Conservation (phyloP, 441 rosid genomes). For the Erysimum pusillum region DNA sequence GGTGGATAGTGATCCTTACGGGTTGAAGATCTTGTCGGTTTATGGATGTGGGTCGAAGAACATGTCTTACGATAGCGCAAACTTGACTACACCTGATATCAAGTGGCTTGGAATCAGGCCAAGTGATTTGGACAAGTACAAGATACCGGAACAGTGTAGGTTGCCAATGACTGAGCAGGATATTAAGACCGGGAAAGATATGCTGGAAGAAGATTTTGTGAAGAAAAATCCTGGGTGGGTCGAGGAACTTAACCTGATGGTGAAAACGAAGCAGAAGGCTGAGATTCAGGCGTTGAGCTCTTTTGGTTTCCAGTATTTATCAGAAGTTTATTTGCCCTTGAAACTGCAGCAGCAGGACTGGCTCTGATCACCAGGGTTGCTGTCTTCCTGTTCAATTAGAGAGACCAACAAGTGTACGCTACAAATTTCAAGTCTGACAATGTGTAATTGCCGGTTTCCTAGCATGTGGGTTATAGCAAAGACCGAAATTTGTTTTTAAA, state of each 20-base stretch:
- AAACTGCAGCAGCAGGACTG: slow-evolving; percentile 99
- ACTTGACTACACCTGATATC: slow-evolving; percentile 94
- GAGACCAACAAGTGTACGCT: slow-evolving; percentile 15
- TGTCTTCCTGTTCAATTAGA: slow-evolving; percentile 32
- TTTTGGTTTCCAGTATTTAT: slow-evolving; percentile 92
- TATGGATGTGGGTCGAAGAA: slow-evolving; percentile 99
- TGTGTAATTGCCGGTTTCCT: slow-evolving; percentile 28
- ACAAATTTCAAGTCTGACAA: slow-evolving; percentile 26
- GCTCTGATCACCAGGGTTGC: slow-evolving; percentile 57
- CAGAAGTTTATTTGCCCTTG: slow-evolving; percentile 95
- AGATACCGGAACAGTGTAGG: slow-evolving; percentile 93
- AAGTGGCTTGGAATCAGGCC: slow-evolving; percentile 98
- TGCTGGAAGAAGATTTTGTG: slow-evolving; percentile 96
- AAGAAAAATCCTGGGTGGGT: slow-evolving; percentile 99
- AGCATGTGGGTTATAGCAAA: slow-evolving; percentile 23
- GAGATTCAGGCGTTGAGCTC: slow-evolving; percentile 98
- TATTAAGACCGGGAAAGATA: slow-evolving; percentile 94
- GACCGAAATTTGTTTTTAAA: slow-evolving; percentile 19
- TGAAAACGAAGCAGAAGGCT: slow-evolving; percentile 95
- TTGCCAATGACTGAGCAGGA: slow-evolving; percentile 98
- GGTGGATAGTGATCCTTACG: slow-evolving; percentile 97
- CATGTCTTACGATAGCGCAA: slow-evolving; percentile 96
- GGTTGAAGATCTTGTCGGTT: slow-evolving; percentile 91
- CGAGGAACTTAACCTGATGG: slow-evolving; percentile 95
- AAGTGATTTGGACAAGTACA: slow-evolving; percentile 89